Evolutionary conservation across 371 early-diverging fungal genomes (phyloP), one percentile per base, ranked within the genome.

Genomic region (Racocetra persica): DNA sequence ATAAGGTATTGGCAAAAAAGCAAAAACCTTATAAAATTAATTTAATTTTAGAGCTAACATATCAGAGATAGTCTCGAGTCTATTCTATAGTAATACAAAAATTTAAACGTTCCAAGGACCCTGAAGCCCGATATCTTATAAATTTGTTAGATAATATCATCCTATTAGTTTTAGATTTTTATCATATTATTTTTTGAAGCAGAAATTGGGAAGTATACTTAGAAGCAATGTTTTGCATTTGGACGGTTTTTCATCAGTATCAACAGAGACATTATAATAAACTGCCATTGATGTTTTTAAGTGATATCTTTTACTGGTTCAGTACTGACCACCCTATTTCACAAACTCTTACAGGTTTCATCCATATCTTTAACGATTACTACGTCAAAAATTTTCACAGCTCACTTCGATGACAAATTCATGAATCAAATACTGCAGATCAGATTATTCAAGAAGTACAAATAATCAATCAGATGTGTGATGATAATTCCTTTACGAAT

Each of bases 401-500:
- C 22, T 75, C 20, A 32, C 62, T 75, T 1, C 41, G 20, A 0
- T n/a, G 3, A 1, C 75, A 75, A 41, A 75, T 73, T 54, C 11
- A 73, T 16, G 18, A 11, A 59, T 75, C 41, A 13, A 75, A 75
- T 45, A 59, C 20, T 0, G 22, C 36, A 16, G 60, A 75, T n/a
- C 38, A 75, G n/a, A 76, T 76, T n/a, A 76, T 76, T 60, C 76
- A 59, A 22, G 41, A 57, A n/a, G 76, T 45, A 18, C 4, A 22
- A 60, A 41, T 49, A 11, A 76, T 76, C 16, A 62, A 76, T 38
- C 45, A 57, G 13, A 60, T 8, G 18, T 32, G 32, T 32, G 32
- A 32, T 4, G 4, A 32, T 4, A 32, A 32, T 32, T 32, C 32
- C 1, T 32, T 32, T 32, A 32, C 4, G 4, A 32, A 32, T 32